phyloP scores from a whole-genome alignment of 2,329 filamentous ascomycete species.

The Raffaelea albimanens region DNA sequence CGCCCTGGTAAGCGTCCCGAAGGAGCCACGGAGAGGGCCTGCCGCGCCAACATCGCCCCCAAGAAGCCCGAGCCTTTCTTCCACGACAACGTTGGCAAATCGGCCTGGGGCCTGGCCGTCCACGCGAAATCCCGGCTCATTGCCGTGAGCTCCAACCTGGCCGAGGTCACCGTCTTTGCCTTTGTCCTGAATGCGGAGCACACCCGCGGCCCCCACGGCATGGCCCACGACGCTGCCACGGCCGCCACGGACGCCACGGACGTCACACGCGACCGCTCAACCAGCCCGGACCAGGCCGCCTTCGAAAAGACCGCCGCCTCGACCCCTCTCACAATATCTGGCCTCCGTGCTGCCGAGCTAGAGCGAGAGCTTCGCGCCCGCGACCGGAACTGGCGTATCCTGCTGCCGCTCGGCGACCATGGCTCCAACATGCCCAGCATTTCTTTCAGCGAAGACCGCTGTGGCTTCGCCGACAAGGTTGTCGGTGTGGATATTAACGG shows the following conservation, averaged over 20 bases:
- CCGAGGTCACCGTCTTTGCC: constrained; percentile 43
- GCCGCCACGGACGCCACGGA: constrained; percentile 9
- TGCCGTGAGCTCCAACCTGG: constrained; percentile 71
- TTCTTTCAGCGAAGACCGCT: constrained; percentile 35
- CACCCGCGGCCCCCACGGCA: too few species aligned
- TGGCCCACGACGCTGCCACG: neutral
- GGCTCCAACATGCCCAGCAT: constrained; percentile 44
- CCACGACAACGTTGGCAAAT: constrained; percentile 62
- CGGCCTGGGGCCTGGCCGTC: constrained; percentile 83
- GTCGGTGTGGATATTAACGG: constrained; percentile 42
- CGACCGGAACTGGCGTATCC: constrained; percentile 39
- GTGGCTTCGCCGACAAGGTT: constrained; percentile 39
- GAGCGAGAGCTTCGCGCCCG: constrained; percentile 30
- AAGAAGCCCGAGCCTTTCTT: constrained; percentile 46
- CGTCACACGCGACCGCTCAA: constrained; percentile 6
- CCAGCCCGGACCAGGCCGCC: neutral
- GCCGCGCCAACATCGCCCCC: neutral
- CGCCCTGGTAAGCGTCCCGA: neutral
- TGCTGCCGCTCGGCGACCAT: constrained; percentile 28
- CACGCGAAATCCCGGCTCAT: constrained; percentile 76
- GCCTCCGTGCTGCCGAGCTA: constrained; percentile 14
- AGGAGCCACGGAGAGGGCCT: constrained; percentile 1
- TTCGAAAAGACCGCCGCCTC: too few species aligned
- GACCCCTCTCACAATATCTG: too few species aligned
- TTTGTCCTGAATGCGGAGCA: constrained; percentile 22